Evolutionary conservation across 2,329 filamentous ascomycete genomes (phyloP).

Genomic region (Alternaria viburni): DNA sequence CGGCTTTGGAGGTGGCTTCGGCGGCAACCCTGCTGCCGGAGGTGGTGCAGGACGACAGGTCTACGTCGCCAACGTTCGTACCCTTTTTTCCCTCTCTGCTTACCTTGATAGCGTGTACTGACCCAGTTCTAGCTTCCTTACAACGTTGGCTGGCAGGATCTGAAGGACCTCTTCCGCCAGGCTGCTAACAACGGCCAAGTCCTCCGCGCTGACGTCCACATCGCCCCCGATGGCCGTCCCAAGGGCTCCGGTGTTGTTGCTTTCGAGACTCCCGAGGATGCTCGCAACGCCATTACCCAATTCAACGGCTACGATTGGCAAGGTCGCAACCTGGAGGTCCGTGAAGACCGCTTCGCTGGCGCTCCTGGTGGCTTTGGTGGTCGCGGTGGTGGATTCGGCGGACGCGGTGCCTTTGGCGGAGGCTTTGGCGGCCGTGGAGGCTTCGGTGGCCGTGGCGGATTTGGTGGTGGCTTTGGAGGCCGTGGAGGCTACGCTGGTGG

Average conservation of each 20-base stretch:
- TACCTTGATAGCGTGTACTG: slow-evolving; percentile 39
- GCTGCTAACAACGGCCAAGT: slow-evolving; percentile 65
- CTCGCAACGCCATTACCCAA: slow-evolving; percentile 92
- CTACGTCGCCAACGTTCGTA: slow-evolving; percentile 97
- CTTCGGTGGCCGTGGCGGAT: slow-evolving; percentile 61
- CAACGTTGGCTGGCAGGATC: slow-evolving; percentile 97
- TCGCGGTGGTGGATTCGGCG: slow-evolving; percentile 49
- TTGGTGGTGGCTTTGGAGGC: slow-evolving; percentile 56
- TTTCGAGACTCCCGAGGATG: slow-evolving; percentile 93
- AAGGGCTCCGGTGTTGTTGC: slow-evolving; percentile 98
- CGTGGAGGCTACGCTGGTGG: slow-evolving; percentile 38
- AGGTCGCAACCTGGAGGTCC: slow-evolving; percentile 88
- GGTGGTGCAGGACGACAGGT: slow-evolving; percentile 82
- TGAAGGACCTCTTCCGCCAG: slow-evolving; percentile 98
- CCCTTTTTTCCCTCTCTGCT: slow-evolving; percentile 36
- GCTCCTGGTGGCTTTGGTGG: slow-evolving; percentile 49
- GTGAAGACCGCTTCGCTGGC: slow-evolving; percentile 91
- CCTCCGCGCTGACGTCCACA: slow-evolving; percentile 93
- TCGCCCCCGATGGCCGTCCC: slow-evolving; percentile 87
- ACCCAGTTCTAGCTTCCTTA: slow-evolving; percentile 78
- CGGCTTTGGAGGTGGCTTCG: slow-evolving; percentile 54
- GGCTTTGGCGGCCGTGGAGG: slow-evolving; percentile 48
- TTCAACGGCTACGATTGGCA: slow-evolving; percentile 99
- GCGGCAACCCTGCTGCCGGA: slow-evolving; percentile 63
- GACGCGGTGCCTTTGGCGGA: slow-evolving; percentile 24